These are phyloP conservation scores for Tricholomella constricta DNA, from an alignment of 768 basidiomycete species.

Conservation along the genomic window DNA sequence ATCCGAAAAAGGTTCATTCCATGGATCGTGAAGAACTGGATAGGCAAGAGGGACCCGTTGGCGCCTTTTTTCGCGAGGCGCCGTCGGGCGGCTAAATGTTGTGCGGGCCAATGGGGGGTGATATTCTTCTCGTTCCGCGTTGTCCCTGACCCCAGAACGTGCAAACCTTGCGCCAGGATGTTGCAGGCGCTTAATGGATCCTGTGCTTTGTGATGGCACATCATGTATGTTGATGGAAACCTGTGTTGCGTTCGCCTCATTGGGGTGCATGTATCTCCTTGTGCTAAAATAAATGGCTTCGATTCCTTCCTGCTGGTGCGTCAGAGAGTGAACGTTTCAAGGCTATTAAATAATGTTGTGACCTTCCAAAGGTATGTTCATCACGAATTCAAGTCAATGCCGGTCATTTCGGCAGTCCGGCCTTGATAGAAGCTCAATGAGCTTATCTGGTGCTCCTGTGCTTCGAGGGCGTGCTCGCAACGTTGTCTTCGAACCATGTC, in stretches of 20 bases:
- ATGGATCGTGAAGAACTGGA: slow-evolving; percentile 16
- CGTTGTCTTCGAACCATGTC: not conserved
- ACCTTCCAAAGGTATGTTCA: too few relatives aligned
- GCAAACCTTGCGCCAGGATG: not conserved
- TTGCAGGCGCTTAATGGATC: slow-evolving; percentile 3
- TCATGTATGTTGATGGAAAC: not conserved
- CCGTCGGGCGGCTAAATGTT: slow-evolving; percentile 6
- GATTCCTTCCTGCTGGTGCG: not conserved
- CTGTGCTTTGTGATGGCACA: not conserved
- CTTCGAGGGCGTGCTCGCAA: not conserved
- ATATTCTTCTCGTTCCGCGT: slow-evolving; percentile 3
- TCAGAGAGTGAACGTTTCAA: too few relatives aligned
- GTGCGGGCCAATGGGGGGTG: slow-evolving; percentile 6
- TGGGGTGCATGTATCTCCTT: not conserved
- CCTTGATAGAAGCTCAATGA: not conserved
- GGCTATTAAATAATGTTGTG: too few relatives aligned
- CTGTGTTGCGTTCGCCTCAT: not conserved
- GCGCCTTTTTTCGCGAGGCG: not conserved
- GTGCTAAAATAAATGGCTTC: not conserved
- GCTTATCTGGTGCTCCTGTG: not conserved
- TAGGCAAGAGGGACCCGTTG: slow-evolving; percentile 4
- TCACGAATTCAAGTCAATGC: too few relatives aligned
- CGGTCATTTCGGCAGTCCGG: not conserved
- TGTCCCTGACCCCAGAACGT: slow-evolving; percentile 11
- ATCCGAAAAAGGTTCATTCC: slow-evolving; percentile 16